These are phyloP conservation scores for Trebouxia gelatinosa DNA, from an alignment of 163 green algal species.

Conservation along the genomic window DNA sequence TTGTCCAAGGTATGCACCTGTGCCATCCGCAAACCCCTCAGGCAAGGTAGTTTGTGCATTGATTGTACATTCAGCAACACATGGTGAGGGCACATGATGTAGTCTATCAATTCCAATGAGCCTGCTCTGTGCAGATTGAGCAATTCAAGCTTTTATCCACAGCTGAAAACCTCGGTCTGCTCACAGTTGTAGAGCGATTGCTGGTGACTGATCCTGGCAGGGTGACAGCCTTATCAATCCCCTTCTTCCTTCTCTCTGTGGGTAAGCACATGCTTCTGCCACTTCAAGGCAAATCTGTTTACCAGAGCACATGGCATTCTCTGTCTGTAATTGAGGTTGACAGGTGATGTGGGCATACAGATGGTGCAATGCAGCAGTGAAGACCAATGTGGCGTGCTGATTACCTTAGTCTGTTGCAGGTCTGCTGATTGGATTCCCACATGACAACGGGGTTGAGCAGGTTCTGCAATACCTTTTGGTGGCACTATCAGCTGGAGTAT, in stretches of 20 bases:
- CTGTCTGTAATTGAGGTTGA: background rate
- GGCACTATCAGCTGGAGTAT: conserved; percentile 19
- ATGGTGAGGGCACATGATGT: too few relatives aligned
- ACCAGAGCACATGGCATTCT: background rate
- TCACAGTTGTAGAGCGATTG: conserved; percentile 40
- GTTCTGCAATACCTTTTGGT: conserved; percentile 40
- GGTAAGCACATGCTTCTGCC: conserved; percentile 5
- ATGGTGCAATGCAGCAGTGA: background rate
- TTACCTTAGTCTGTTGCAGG: background rate
- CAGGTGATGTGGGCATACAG: background rate
- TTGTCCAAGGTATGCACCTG: conserved; percentile 37
- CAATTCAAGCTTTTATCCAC: conserved; percentile 48
- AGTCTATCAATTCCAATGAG: too few relatives aligned
- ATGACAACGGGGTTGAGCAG: conserved; percentile 45
- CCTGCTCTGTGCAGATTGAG: conserved; percentile 42
- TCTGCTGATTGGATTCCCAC: conserved; percentile 43
- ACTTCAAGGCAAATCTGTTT: too few relatives aligned
- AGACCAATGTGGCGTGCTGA: background rate
- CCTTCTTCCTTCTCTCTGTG: conserved; percentile 45
- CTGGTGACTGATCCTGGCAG: conserved; percentile 50
- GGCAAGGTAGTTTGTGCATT: too few relatives aligned
- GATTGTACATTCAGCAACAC: too few relatives aligned
- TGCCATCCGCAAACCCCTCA: too few relatives aligned
- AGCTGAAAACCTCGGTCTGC: conserved; percentile 48
- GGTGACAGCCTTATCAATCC: conserved; percentile 47